These are phyloP conservation scores for Phalaenopsis hybrid DNA, from an alignment of 116 monocot species.

Conservation along the genomic window DNA sequence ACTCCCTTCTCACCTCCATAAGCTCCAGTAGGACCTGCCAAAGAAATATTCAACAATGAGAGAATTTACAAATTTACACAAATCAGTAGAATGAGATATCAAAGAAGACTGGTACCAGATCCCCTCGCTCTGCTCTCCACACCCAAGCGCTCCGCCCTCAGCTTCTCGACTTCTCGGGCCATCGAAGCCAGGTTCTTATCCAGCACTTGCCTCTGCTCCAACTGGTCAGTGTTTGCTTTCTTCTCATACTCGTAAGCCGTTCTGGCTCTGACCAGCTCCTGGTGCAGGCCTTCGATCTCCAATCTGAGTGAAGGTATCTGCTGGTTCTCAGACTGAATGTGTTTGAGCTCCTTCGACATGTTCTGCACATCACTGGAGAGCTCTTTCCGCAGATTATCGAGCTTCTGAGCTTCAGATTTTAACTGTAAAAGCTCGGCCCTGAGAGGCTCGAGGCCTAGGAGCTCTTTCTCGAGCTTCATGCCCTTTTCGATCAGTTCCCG, in stretches of 20 bases:
- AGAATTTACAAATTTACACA: no score
- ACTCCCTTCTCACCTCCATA: constrained; percentile 17
- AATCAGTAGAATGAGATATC: not conserved
- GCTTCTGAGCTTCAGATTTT: constrained; percentile 30
- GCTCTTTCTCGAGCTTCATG: constrained; percentile 67
- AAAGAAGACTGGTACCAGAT: constrained; percentile 16
- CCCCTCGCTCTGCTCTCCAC: constrained; percentile 24
- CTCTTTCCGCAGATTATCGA: constrained; percentile 30
- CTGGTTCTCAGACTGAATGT: constrained; percentile 37
- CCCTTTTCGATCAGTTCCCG: constrained; percentile 64
- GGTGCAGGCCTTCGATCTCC: constrained; percentile 32
- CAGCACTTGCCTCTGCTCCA: constrained; percentile 49
- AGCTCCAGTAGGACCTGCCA: constrained; percentile 12
- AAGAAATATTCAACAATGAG: not conserved
- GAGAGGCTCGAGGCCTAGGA: constrained; percentile 53
- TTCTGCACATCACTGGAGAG: constrained; percentile 29
- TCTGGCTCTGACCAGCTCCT: constrained; percentile 40
- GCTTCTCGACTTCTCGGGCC: constrained; percentile 60
- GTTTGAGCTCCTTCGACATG: constrained; percentile 39
- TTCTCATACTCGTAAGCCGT: constrained; percentile 38
- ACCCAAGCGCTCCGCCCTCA: constrained; percentile 29
- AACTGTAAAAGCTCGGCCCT: constrained; percentile 41
- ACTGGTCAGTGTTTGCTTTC: constrained; percentile 37
- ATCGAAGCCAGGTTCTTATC: constrained; percentile 55
- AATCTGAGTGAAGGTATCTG: constrained; percentile 22